Base-by-base conservation (phyloP, 2,329 filamentous ascomycete species). In the Amesomyces nigricolor region DNA sequence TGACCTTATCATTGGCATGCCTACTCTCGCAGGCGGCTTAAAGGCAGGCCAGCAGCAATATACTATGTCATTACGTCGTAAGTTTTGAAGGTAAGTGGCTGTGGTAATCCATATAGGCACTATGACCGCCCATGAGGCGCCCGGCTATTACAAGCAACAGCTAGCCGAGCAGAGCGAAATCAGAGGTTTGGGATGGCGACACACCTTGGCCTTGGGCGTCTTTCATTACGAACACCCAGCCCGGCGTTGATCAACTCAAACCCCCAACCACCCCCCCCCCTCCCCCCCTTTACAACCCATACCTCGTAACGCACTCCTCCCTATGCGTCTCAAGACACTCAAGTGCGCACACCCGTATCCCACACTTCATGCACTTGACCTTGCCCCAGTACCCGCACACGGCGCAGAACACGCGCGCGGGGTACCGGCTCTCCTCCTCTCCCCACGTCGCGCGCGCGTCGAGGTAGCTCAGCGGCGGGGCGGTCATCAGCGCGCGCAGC, bases 331-430 rank as follows among this genome's bases (percentile, higher is more conserved):
- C 82, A 63, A 90, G 76, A 65, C 88, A 91, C 57, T 88, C 85
- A 62, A 91, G 70, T 39, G 87, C 87, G 68, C 88, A 92, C n/a
- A 89, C 83, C 64, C 85, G 78, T 45, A 80, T 81, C n/a, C 87
- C 87, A 71, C 88, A 92, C 73, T 87, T 89, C 68, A 85, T 79
- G 72, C 88, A 92, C 69, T 79, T 80, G 45, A 89, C 84, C 40
- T 84, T 75, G 2, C 88, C 88, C 88, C 88, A 91, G 70, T 91
- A 91, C 13, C 88, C 88, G 66, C 88, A 92, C 32, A 90, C 82
- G 66, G 86, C 86, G 70, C 88, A 92, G 68, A 91, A 92, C 37
- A 75, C 73, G 57, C 87, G 76, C 46, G 74, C 73, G 2, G 86
- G 85, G 60, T 83, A 83, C 44, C 58, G 52, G 13, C 37, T 4